Conservation (phyloP, 345 rosid genomes). For the Orychophragmus violaceus region DNA sequence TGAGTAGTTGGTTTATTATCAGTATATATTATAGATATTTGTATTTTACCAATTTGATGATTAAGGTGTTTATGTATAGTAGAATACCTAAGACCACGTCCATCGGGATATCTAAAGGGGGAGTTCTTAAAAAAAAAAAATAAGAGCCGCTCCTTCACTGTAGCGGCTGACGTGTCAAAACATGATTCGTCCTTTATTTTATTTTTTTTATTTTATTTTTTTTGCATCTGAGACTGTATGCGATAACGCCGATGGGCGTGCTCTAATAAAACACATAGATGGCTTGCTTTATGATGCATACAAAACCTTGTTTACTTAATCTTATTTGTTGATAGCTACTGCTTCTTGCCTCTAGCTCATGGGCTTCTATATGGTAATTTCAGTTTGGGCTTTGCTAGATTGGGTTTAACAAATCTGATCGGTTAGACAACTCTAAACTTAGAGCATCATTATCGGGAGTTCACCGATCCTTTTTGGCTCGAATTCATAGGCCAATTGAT, state of each 20-base stretch:
- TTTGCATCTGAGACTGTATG: too few species aligned
- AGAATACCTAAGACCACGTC: too few species aligned
- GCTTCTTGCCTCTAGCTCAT: conserved; percentile 14
- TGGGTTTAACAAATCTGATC: conserved; percentile 2
- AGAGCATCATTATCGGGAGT: too few species aligned
- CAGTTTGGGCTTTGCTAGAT: conserved; percentile 22
- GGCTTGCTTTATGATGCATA: conserved; percentile 12
- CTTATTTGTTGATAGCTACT: conserved; percentile 5
- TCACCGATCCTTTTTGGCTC: too few species aligned
- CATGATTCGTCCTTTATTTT: too few species aligned
- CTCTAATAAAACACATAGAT: neutral
- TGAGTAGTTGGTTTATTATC: conserved; percentile 14
- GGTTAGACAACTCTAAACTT: neutral
- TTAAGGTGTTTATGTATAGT: neutral
- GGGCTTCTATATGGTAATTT: conserved; percentile 13
- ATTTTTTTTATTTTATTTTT: too few species aligned
- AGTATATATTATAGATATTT: neutral
- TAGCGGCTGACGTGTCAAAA: too few species aligned
- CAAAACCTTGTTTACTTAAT: neutral
- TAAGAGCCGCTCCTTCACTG: too few species aligned
- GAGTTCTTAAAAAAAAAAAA: too few species aligned
- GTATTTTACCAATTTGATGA: neutral
- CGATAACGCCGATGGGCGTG: too few species aligned
- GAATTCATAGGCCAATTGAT: too few species aligned
- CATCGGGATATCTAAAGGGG: too few species aligned